Conservation (phyloP, 1,284 basidiomycete genomes). For the Phylloporus gajari region DNA sequence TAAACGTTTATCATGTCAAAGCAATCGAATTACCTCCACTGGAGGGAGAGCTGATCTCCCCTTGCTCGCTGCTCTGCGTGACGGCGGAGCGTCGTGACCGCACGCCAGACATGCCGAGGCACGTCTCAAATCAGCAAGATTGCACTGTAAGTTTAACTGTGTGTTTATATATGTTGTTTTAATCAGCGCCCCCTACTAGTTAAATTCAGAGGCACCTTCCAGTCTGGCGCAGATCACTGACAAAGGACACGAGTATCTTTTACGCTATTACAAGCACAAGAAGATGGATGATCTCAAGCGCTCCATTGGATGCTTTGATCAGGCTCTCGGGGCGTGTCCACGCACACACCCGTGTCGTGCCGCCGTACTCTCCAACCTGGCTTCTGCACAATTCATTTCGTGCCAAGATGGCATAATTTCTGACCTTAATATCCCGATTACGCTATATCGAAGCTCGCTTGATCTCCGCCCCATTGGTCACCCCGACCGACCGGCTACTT, state of each 20-base stretch:
- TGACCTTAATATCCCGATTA: neutral
- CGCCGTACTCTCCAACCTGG: neutral
- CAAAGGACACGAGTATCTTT: neutral
- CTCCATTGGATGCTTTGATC: constrained; percentile 1
- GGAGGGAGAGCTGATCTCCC: neutral
- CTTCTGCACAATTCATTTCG: neutral
- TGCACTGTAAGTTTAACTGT: neutral
- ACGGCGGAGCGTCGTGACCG: neutral
- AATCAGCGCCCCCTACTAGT: neutral
- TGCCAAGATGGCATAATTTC: neutral
- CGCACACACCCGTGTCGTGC: neutral
- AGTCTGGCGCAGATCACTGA: neutral
- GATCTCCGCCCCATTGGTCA: neutral
- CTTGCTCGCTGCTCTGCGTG: neutral
- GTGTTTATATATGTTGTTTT: neutral
- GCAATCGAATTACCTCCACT: neutral
- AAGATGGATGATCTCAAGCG: neutral
- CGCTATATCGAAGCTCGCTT: neutral
- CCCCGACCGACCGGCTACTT: neutral
- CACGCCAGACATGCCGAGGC: neutral
- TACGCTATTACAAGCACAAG: neutral
- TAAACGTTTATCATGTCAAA: neutral
- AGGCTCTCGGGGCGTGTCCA: neutral
- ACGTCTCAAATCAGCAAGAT: neutral
- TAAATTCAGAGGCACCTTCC: neutral